phyloP scores from a whole-genome alignment of 495 filamentous ascomycete genomes.

The Podospora australis region DNA sequence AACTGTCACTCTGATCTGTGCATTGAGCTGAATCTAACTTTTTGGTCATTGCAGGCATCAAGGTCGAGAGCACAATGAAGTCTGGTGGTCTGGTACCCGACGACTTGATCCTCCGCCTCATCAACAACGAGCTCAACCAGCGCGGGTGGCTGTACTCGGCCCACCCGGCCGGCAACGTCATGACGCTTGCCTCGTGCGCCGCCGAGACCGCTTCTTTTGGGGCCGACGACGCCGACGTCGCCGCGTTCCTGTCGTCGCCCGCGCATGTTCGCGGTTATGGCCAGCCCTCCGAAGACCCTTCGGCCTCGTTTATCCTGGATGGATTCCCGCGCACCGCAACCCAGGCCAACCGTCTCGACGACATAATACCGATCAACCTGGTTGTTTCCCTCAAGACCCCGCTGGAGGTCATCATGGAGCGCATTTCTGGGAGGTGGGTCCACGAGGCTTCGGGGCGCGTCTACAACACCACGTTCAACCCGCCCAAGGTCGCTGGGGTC shows the following conservation, averaged over 20 bases:
- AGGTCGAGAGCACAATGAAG: constrained; percentile 83
- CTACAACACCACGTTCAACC: constrained; percentile 90
- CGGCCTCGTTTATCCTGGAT: constrained; percentile 89
- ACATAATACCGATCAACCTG: constrained; percentile 82
- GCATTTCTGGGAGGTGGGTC: constrained; percentile 87
- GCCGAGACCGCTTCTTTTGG: constrained; percentile 12
- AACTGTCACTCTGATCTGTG: too few species aligned
- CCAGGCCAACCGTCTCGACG: constrained; percentile 72
- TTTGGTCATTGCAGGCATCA: constrained; percentile 53
- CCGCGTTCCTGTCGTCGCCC: constrained; percentile 35
- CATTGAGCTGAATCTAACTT: too few species aligned
- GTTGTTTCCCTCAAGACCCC: constrained; percentile 67
- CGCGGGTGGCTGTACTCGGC: constrained; percentile 67
- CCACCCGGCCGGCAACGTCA: constrained; percentile 29
- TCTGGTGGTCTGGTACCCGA: constrained; percentile 80
- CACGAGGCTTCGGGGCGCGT: constrained; percentile 86
- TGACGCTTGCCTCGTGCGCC: constrained; percentile 36
- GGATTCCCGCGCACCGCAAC: constrained; percentile 85
- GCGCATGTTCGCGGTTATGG: constrained; percentile 27
- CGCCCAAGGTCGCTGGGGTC: constrained; percentile 68
- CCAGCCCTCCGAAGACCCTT: constrained; percentile 52
- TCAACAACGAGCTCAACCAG: constrained; percentile 74
- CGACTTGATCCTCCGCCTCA: constrained; percentile 83
- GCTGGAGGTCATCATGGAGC: constrained; percentile 71
- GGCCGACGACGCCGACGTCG: constrained; percentile 26